Conservation (phyloP, 768 basidiomycete species). For the Leccinum variicolor region DNA sequence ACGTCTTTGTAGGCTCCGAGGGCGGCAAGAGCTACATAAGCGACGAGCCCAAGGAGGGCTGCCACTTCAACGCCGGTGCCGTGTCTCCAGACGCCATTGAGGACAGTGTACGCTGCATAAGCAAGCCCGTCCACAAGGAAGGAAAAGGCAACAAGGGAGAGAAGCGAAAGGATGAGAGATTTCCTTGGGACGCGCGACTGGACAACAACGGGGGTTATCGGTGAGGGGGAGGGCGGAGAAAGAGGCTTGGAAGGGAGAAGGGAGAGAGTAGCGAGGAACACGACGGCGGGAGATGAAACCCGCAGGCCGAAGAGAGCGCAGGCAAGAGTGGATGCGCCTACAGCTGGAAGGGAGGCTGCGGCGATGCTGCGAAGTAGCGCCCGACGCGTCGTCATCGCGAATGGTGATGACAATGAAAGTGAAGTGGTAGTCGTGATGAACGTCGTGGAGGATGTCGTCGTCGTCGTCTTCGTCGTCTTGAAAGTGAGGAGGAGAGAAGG, state of each 20-base stretch:
- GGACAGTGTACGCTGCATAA: slow-evolving; percentile 61
- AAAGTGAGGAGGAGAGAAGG: slow-evolving; percentile 18
- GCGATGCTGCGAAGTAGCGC: slow-evolving; percentile 17
- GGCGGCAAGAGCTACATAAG: slow-evolving; percentile 69
- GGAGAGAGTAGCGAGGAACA: slow-evolving; percentile 60
- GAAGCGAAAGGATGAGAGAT: slow-evolving; percentile 64
- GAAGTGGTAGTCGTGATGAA: not conserved
- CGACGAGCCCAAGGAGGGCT: slow-evolving; percentile 63
- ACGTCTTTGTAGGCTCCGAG: slow-evolving; percentile 80
- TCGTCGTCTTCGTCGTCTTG: slow-evolving; percentile 30
- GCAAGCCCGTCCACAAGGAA: slow-evolving; percentile 77
- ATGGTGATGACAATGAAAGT: not conserved
- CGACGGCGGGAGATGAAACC: slow-evolving; percentile 63
- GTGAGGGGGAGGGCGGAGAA: slow-evolving; percentile 44
- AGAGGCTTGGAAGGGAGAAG: slow-evolving; percentile 50
- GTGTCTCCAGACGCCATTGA: slow-evolving; percentile 63
- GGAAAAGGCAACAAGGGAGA: slow-evolving; percentile 67
- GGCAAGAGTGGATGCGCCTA: slow-evolving; percentile 20
- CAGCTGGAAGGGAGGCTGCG: slow-evolving; percentile 21
- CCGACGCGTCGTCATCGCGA: slow-evolving; percentile 26
- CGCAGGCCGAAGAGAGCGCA: slow-evolving; percentile 54
- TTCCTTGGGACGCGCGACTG: slow-evolving; percentile 71
- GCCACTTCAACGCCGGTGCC: slow-evolving; percentile 65
- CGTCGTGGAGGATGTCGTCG: slow-evolving; percentile 11
- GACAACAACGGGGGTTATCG: slow-evolving; percentile 77